Conservation (phyloP, 768 basidiomycete species). For the Leccinellum albellum region DNA sequence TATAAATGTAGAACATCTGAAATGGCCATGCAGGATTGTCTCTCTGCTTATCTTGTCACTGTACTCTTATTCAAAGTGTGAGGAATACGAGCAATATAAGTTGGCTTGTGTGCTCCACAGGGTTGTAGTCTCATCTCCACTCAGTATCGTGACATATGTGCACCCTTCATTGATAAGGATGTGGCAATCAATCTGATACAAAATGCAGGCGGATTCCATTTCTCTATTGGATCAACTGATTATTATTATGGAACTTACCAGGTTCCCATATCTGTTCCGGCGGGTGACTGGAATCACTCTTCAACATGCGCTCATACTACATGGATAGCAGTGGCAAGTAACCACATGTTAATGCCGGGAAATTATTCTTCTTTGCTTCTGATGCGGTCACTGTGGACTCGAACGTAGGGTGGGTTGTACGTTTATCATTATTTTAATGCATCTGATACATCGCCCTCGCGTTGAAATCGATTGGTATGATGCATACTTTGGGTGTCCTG, state of each 20-base stretch:
- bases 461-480: conserved; percentile 22
- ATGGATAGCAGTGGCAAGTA: conserved; percentile 19
- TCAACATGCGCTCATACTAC: conserved; percentile 12
- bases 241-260: background rate
- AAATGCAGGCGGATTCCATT: conserved; percentile 14
- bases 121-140: background rate
- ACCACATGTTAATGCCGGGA: conserved; percentile 22
- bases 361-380: conserved; percentile 11
- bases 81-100: conserved; percentile 30
- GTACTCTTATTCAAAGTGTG: conserved; percentile 15
- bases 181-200: conserved; percentile 19
- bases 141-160: conserved; percentile 19
- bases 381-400: conserved; percentile 20
- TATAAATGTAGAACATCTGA: conserved; percentile 11
- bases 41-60: conserved; percentile 27
- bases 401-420: conserved; percentile 16
- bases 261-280: conserved; percentile 13
- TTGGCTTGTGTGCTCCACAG: background rate
- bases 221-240: background rate
- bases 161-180: conserved; percentile 16
- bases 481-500: conserved; percentile 19
- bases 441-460: background rate
- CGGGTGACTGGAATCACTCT: conserved; percentile 19
- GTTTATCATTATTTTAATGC: too few relatives aligned
- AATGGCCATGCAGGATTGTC: conserved; percentile 28